These are phyloP conservation scores for Penicillium sp. DNA, from an alignment of 2,329 filamentous ascomycete species.

Conservation along the genomic window DNA sequence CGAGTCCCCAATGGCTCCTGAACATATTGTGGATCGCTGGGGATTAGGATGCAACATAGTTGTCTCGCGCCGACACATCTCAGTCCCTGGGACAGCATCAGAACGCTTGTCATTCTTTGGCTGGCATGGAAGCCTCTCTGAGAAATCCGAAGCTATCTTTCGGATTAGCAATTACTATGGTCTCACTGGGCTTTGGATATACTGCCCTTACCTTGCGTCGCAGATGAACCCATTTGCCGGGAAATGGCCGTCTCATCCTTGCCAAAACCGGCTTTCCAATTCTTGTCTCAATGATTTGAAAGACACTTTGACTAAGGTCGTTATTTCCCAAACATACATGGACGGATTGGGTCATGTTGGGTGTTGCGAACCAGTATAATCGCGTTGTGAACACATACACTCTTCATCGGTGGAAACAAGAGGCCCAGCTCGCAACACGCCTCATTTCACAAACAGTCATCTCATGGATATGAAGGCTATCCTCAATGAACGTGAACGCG, in stretches of 20 bases:
- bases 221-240: background rate
- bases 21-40: background rate
- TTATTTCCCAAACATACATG: background rate
- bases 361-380: background rate
- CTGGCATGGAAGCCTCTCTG: background rate
- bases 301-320: background rate
- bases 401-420: background rate
- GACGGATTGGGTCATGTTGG: background rate
- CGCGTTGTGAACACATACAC: background rate
- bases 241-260: background rate
- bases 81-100: background rate
- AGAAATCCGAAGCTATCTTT: background rate
- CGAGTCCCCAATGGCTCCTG: background rate
- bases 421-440: background rate
- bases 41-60: background rate
- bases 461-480: background rate
- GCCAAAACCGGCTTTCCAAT: too few species aligned
- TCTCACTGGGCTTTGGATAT: background rate
- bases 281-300: background rate
- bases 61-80: background rate
- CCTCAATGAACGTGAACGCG: background rate
- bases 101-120: background rate
- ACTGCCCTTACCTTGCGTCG: background rate
- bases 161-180: background rate
- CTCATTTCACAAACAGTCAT: background rate